These are phyloP conservation scores for Teratosphaeria gauchensis DNA, from an alignment of 2,329 filamentous ascomycete genomes.

Conservation along the genomic window DNA sequence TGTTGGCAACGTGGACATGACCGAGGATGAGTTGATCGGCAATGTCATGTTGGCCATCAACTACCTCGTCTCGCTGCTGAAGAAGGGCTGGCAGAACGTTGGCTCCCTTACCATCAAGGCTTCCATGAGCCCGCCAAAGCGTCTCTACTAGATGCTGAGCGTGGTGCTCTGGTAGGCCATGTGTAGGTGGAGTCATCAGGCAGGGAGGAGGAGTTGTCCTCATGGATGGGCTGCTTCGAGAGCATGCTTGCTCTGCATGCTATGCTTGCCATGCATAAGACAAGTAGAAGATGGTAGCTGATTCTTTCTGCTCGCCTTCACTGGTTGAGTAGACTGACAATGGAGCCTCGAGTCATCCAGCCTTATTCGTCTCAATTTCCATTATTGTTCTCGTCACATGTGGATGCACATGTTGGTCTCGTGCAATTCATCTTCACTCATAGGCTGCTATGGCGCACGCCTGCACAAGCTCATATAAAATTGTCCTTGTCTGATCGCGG, in stretches of 20 bases:
- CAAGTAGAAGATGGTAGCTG: slow-evolving; percentile 2
- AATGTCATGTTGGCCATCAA: slow-evolving; percentile 99
- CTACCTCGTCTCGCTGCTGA: slow-evolving; percentile 97
- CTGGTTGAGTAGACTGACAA: slow-evolving; percentile 20
- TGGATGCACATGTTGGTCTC: neutral
- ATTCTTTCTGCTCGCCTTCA: slow-evolving; percentile 19
- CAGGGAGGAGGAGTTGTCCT: neutral
- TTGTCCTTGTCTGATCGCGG: neutral
- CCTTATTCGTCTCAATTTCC: neutral
- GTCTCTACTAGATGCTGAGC: slow-evolving; percentile 67
- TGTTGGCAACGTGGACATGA: slow-evolving; percentile 97
- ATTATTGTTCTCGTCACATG: neutral
- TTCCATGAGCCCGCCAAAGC: slow-evolving; percentile 97
- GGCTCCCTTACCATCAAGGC: slow-evolving; percentile 99
- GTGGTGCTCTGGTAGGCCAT: neutral
- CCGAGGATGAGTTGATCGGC: slow-evolving; percentile 84
- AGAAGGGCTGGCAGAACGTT: slow-evolving; percentile 99
- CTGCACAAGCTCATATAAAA: neutral
- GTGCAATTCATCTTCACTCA: neutral
- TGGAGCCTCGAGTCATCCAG: slow-evolving; percentile 22
- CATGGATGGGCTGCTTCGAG: slow-evolving; percentile 18
- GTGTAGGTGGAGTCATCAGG: neutral
- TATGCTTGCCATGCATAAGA: neutral
- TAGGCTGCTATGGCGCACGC: neutral
- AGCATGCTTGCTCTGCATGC: slow-evolving; percentile 8